Evolutionary conservation across 2,329 filamentous ascomycete genomes (phyloP).

Genomic region (Sclerotinia subarctica): DNA sequence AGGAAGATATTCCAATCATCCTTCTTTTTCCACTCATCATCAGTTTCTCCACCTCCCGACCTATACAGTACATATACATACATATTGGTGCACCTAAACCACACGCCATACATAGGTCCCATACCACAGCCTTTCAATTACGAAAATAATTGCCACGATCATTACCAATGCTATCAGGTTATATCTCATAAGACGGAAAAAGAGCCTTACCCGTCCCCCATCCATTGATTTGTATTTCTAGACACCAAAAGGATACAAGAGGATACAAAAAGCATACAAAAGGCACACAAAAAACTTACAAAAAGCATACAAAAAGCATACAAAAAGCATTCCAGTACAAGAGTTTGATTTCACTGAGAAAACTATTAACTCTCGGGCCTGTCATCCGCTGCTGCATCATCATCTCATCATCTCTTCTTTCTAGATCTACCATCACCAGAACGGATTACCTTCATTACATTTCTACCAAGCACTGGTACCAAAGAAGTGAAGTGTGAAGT

Average conservation of each 20-base stretch:
- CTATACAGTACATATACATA: neutral
- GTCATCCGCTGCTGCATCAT: neutral
- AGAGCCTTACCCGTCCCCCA: neutral
- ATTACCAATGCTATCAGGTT: neutral
- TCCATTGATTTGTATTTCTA: neutral
- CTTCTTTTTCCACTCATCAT: neutral
- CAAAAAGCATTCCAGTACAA: neutral
- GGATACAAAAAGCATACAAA: no score
- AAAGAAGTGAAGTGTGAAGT: neutral
- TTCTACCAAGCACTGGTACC: neutral
- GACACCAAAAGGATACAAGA: neutral
- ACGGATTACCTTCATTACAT: conserved; percentile 3
- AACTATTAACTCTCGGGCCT: no score
- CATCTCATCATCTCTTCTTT: neutral
- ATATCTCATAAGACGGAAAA: neutral
- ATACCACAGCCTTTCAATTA: conserved; percentile 4
- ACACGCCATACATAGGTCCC: neutral
- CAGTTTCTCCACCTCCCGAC: neutral
- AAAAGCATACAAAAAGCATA: no score
- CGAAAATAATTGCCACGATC: conserved; percentile 5
- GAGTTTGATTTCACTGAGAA: neutral
- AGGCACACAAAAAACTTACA: no score
- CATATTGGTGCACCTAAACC: conserved; percentile 10
- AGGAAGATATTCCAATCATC: neutral
- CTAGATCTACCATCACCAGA: neutral